Evolutionary conservation across 345 rosid genomes (phyloP).

Genomic region (Sonneratia caseolaris): DNA sequence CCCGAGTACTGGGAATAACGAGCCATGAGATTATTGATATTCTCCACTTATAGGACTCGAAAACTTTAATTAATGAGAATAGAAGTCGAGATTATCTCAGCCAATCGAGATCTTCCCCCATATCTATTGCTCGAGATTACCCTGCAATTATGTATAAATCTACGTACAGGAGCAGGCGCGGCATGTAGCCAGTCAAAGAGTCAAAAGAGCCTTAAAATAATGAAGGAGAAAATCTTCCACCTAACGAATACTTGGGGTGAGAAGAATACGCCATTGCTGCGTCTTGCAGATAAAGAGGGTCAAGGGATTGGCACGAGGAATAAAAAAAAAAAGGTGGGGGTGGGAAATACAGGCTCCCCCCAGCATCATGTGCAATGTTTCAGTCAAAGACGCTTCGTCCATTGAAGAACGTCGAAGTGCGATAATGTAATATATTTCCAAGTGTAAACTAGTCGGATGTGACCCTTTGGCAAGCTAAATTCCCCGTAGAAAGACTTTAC

Average conservation of each 20-base stretch:
- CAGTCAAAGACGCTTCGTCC: conserved; percentile 48
- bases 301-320: not conserved
- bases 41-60: too few species aligned
- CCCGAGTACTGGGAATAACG: too few species aligned
- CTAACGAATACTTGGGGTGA: not conserved
- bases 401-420: not conserved
- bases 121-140: too few species aligned
- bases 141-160: too few species aligned
- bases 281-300: not conserved
- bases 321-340: not conserved
- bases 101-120: too few species aligned
- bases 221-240: not conserved
- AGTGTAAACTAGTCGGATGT: not conserved
- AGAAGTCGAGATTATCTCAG: too few species aligned
- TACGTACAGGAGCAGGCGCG: too few species aligned
- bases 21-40: too few species aligned
- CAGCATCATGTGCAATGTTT: conserved; percentile 15
- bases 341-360: not conserved
- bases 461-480: not conserved
- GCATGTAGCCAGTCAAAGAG: too few species aligned
- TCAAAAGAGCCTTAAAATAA: not conserved
- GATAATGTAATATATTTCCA: not conserved
- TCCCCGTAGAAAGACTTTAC: not conserved
- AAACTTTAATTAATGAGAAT: too few species aligned
- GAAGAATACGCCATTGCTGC: not conserved